Conservation (phyloP, 331 rosid species). For the Rhamnella rubrinervis region DNA sequence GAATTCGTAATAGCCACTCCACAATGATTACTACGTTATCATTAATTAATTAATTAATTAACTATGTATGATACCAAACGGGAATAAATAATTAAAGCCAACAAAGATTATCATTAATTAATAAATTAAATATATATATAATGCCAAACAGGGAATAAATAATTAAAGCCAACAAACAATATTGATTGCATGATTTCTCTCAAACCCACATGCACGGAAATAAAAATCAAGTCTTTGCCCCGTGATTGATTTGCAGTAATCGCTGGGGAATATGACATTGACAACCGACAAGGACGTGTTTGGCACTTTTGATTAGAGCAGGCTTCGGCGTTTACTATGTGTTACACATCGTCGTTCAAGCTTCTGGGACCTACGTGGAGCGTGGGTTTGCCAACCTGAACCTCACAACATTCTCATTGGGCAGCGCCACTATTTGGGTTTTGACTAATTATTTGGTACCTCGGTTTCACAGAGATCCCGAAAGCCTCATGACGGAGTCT, state of each 20-base stretch:
- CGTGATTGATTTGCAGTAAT: not conserved
- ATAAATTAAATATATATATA: too few species aligned
- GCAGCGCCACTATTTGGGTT: not conserved
- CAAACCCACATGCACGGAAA: not conserved
- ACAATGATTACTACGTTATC: too few species aligned
- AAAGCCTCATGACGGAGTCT: too few species aligned
- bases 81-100: not conserved
- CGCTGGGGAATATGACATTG: not conserved
- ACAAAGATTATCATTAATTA: too few species aligned
- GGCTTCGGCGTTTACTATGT: too few species aligned
- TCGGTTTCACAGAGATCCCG: too few species aligned
- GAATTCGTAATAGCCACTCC: too few species aligned
- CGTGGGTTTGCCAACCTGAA: conserved; percentile 16
- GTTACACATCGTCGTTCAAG: too few species aligned
- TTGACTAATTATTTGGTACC: too few species aligned
- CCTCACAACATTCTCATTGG: conserved; percentile 16
- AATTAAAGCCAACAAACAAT: not conserved
- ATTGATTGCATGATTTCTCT: not conserved
- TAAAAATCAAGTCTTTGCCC: too few species aligned
- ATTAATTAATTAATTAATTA: too few species aligned
- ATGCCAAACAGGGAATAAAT: not conserved
- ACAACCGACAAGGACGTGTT: too few species aligned
- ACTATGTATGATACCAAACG: not conserved
- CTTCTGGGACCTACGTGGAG: conserved; percentile 15
- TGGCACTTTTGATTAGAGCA: not conserved